Evolutionary conservation across 164 flowering plant genomes (phyloP).

Genomic region (Warburgia ugandensis): DNA sequence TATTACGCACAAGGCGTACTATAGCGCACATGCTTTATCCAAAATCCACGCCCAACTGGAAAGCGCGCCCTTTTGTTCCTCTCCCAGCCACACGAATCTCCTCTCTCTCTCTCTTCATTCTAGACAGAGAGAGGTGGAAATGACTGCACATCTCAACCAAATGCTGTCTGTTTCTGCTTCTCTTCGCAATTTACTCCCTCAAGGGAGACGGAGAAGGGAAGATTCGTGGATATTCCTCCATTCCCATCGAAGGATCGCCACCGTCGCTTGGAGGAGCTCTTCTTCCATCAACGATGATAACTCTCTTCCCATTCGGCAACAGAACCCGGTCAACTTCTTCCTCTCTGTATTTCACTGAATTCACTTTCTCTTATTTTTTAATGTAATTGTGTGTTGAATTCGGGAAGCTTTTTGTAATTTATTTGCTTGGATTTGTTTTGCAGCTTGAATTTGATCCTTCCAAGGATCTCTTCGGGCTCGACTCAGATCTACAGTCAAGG

Average conservation of each 20-base stretch:
- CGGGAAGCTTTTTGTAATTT: not conserved
- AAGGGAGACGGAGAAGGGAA: not conserved
- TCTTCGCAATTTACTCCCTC: not conserved
- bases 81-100: conserved; percentile 3
- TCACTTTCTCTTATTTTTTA: no score
- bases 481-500: conserved; percentile 48
- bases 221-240: not conserved
- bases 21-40: no score
- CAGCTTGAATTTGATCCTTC: conserved; percentile 71
- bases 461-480: conserved; percentile 64
- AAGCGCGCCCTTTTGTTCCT: not conserved
- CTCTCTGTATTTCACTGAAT: not conserved
- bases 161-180: not conserved
- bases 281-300: conserved; percentile 6
- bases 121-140: no score
- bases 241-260: not conserved
- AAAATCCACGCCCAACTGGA: no score
- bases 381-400: not conserved
- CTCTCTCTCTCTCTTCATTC: not conserved
- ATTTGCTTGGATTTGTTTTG: conserved; percentile 6
- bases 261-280: not conserved
- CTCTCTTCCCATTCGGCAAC: not conserved
- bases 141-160: not conserved
- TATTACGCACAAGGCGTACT: no score
- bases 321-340: conserved; percentile 1